Evolutionary conservation across 192 early-diverging fungal species (phyloP), one percentile per base, ranked within the genome.

Genomic region (Powellomyces hirtus): DNA sequence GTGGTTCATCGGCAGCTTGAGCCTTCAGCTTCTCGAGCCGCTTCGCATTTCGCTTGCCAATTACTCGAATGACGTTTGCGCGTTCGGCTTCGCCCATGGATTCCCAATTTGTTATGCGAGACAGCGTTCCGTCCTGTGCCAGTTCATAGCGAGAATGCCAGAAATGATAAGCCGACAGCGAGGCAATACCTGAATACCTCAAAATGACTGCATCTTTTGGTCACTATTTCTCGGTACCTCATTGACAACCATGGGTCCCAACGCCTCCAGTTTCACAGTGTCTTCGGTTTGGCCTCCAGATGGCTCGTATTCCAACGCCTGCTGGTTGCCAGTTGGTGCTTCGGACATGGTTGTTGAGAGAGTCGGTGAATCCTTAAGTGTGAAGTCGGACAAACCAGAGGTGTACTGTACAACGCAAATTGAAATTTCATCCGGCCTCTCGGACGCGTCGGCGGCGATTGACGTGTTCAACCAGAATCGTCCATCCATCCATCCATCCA

Each of bases 81-180:
- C 59, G 72, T 55, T 82, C 80, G 16, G 49, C 22, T 44, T 71
- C 72, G 7, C 68, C 44, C 70, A 79, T 59, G 4, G 31, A 46
- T n/a, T 44, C 53, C 80, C 80, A 82, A 67, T 79, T 79, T 37
- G 62, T 61, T 34, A 82, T 82, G 13, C 80, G 55, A 18, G 61
- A 59, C 50, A 82, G 71, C 22, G 75, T 79, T 6, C 80, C 80
- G 52, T 82, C 77, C 71, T 72, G 52, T 18, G 18, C 13, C 16
- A 18, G 26, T 8, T 42, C 18, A 18, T 42, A 56, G 29, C 16
- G 5, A 6, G 53, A 56, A 27, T 5, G 53, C 13, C 50, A 7
- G 24, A 24, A 24, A n/a, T 7, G 24, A 24, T 7, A 52, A 52
- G 24, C 8, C 10, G n/a, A n/a, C n/a, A 10, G 50, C 7, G 10